Conservation (phyloP, 2,329 filamentous ascomycete species). For the Cadophora sp. region DNA sequence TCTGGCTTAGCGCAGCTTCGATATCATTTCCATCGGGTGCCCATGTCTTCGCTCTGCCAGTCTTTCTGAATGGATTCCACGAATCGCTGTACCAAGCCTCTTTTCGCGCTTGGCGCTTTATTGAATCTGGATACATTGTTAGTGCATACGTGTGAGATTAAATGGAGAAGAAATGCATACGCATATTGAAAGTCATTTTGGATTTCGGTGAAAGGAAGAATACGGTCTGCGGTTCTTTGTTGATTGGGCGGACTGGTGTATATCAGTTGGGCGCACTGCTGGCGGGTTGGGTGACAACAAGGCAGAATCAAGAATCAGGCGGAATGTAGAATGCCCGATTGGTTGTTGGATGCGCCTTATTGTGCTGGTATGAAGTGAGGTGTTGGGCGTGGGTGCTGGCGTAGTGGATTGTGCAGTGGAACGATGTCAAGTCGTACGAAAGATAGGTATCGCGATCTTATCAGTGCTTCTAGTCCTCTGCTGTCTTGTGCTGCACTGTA, state of each 20-base stretch:
- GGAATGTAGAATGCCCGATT: background rate
- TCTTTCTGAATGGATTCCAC: conserved; percentile 43
- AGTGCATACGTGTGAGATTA: conserved; percentile 22
- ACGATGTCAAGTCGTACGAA: background rate
- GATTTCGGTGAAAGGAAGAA: background rate
- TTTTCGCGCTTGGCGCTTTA: conserved; percentile 42
- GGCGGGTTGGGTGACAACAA: background rate
- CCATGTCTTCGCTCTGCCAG: conserved; percentile 36
- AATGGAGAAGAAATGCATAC: background rate
- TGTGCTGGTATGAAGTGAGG: background rate
- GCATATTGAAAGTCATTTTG: conserved; percentile 13
- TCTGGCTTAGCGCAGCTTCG: conserved; percentile 21
- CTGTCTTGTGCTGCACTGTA: background rate
- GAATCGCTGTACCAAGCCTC: conserved; percentile 44
- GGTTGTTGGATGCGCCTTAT: background rate
- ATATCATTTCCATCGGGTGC: conserved; percentile 23
- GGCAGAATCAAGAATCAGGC: conserved; percentile 4
- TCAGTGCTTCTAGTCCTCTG: background rate
- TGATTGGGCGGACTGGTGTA: conserved; percentile 6
- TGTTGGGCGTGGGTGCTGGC: background rate
- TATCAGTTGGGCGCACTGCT: conserved; percentile 5
- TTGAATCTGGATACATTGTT: conserved; percentile 38
- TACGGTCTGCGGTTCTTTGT: background rate
- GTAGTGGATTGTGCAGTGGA: background rate
- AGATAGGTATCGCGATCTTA: background rate